These are phyloP conservation scores for Bromus sterilis DNA, from an alignment of 176 grass and related monocot genomes.

Conservation along the genomic window DNA sequence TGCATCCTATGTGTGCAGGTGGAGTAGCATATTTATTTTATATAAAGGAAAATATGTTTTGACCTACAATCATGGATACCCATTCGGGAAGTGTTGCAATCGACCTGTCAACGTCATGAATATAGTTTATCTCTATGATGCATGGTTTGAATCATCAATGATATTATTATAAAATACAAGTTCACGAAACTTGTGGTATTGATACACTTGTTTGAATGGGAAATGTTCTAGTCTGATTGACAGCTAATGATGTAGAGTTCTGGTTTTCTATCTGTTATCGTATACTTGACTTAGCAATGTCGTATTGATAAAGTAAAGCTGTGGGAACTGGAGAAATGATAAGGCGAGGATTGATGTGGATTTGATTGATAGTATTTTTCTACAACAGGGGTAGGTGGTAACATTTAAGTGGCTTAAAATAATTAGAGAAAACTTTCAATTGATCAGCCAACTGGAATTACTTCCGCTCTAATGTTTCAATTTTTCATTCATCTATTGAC, in stretches of 20 bases:
- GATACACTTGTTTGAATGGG: slow-evolving; percentile 6
- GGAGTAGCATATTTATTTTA: neutral
- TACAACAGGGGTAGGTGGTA: neutral
- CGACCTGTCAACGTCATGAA: slow-evolving; percentile 6
- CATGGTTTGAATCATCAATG: neutral
- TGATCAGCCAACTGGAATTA: slow-evolving; percentile 1
- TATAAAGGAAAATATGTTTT: neutral
- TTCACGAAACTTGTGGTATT: slow-evolving; percentile 18
- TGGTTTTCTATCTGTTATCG: neutral
- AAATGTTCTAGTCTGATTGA: slow-evolving; percentile 8
- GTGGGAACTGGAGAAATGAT: slow-evolving; percentile 9
- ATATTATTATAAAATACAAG: neutral
- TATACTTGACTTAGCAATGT: slow-evolving; percentile 14
- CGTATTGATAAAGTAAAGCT: slow-evolving; percentile 18
- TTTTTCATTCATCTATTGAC: neutral
- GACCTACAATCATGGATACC: neutral
- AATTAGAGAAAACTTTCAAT: slow-evolving; percentile 6
- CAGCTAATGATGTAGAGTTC: slow-evolving; percentile 19
- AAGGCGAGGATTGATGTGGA: slow-evolving; percentile 9
- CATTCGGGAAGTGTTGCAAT: slow-evolving; percentile 10
- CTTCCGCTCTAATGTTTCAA: neutral
- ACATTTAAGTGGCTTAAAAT: neutral
- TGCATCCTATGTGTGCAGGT: neutral
- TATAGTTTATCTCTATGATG: slow-evolving; percentile 13
- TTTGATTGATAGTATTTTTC: slow-evolving; percentile 27